phyloP scores from a whole-genome alignment of 2,329 filamentous ascomycete genomes.

The Nothophaeocryptopus gaeumannii region DNA sequence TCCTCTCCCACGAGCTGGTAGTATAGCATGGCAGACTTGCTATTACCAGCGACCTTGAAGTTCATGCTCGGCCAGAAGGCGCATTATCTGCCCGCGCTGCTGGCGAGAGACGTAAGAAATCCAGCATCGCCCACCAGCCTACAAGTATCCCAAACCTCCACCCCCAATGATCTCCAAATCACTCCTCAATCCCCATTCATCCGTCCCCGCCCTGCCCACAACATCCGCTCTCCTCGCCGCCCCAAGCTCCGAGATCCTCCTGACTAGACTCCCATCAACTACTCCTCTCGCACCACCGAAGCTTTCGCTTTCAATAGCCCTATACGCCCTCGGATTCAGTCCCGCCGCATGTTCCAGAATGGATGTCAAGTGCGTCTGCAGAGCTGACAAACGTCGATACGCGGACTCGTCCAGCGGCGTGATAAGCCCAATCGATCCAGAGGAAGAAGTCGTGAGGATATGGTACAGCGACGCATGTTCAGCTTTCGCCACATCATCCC shows the following conservation, averaged over 20 bases:
- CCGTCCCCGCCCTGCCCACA: conserved; percentile 67
- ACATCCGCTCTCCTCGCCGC: conserved; percentile 70
- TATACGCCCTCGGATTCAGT: conserved; percentile 78
- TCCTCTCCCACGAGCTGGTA: too few species aligned
- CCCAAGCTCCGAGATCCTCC: conserved; percentile 72
- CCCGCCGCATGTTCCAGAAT: conserved; percentile 74
- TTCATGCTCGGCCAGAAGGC: too few species aligned
- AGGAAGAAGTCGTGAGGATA: conserved; percentile 69
- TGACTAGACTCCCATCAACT: conserved; percentile 74
- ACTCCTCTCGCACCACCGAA: conserved; percentile 59
- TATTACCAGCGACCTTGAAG: too few species aligned
- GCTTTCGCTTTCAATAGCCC: conserved; percentile 49
- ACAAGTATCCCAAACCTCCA: conserved; percentile 56
- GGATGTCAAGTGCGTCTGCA: conserved; percentile 75
- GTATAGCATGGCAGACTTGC: too few species aligned
- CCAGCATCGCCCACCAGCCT: background rate
- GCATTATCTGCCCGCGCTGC: too few species aligned
- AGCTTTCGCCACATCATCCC: conserved; percentile 25
- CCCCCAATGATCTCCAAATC: conserved; percentile 68
- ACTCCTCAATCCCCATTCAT: conserved; percentile 64
- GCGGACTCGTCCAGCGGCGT: conserved; percentile 73
- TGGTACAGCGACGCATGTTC: conserved; percentile 39
- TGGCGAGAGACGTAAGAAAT: too few species aligned
- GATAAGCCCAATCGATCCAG: conserved; percentile 73
- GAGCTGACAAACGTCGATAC: conserved; percentile 78